Base-by-base conservation (phyloP, 306 rosid genomes). In the Trifolium subterraneum region DNA sequence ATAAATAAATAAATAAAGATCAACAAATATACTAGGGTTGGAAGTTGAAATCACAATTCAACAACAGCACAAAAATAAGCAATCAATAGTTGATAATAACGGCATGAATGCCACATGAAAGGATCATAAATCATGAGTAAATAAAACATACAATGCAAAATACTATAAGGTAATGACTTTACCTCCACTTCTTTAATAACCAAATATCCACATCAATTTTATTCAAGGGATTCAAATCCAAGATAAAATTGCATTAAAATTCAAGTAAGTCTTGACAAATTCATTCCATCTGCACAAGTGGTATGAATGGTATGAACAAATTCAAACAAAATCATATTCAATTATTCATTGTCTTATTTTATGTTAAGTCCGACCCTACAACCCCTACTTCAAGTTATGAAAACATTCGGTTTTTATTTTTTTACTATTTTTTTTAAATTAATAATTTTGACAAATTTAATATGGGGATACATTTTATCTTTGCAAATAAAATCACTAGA, bases 171-270 rank as follows among this genome's bases (percentile, higher is more conserved):
- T 8, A 52, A 19, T 5, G 14, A 18, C 31, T 16, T 16, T 19
- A 74, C 41, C 51, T 45, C 8, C 38, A 39, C 16, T 39, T 51
- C 19, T 38, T n/a, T n/a, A n/a, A 59, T 14, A 69, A 16, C 47
- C 16, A 69, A 69, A 69, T 52, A 48, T 27, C 72, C 19, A 78
- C 77, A 31, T 35, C 14, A 22, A 64, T 38, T 38, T 70, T 41
- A 48, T 31, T 41, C 65, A 19, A 70, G 25, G 42, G 52, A 33
- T 42, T 65, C 36, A 7, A 52, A 8, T 2, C 33, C 20, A 23
- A 61, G 48, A 15, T 33, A 25, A 69, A 70, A 51, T 62, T 38
- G 65, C 72, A 13, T 2, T 20, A 27, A 22, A 58, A 50, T 10
- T 10, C 45, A n/a, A 29, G 61, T 45, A n/a, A 29, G 61, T 45